Evolutionary conservation across 441 rosid species (phyloP), one percentile per base, ranked within the genome.

Genomic region (Euphorbia schlechtendalii): DNA sequence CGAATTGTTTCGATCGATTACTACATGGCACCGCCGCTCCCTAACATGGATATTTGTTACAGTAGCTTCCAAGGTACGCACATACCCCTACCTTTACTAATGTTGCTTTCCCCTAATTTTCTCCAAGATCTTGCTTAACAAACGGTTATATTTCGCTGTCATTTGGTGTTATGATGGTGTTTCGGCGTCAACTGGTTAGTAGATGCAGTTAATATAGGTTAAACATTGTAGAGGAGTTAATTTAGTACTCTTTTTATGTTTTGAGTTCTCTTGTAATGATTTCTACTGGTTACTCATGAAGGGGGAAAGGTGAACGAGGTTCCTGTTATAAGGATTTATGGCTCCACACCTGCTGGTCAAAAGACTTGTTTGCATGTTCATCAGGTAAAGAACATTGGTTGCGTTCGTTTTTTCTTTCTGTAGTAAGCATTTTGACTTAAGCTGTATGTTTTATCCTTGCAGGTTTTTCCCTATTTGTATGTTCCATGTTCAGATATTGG

Each of bases 301-400:
- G 97, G 96, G 67, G 99, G 84, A 32, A 84, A 80, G 64, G 92
- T 87, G 71, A 87, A 79, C 1, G 93, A 87, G 80, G 96, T 93
- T 48, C 99, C 99, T 9, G 88, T 90, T 32, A 78, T 93, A 46
- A 83, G 99, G 77, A 69, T 90, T 54, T 90, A 88, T 77, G 99
- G 97, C 22, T 86, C 99, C 10, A 93, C 96, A 25, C 96, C 93
- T 43, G 82, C 88, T 66, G 97, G 96, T 69, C 96, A 90, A 73
- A 93, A 93, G 81, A 83, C 96, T 67, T 93, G 99, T 76, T 77
- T 93, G 81, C 99, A 93, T 68, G 73, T 93, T 78, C 99, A 90
- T 71, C 69, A 81, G 59, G 96, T 86, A 76, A 74, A 80, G 12
- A n/a, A 15, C 34, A 18, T 27, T 4, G 43, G 24, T 27, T 27